Conservation (phyloP, 208 protist genomes). For the Leishmania amazonensis region DNA sequence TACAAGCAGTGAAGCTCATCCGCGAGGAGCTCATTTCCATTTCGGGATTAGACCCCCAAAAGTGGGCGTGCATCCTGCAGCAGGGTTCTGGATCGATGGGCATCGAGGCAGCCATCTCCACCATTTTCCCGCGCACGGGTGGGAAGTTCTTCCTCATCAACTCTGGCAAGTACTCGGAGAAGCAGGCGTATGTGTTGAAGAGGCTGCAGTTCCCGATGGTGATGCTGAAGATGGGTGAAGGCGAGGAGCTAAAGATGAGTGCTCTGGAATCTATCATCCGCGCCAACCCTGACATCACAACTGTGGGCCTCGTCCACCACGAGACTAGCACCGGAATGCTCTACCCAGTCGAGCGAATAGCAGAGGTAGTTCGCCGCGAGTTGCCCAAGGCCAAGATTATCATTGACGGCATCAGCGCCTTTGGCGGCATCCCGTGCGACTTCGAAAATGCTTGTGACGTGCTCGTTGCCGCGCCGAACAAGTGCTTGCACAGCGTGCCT, state of each 20-base stretch:
- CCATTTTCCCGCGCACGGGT: conserved; percentile 48
- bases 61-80: conserved; percentile 77
- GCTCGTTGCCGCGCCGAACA: conserved; percentile 83
- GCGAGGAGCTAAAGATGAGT: conserved; percentile 58
- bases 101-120: conserved; percentile 79
- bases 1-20: conserved; percentile 72
- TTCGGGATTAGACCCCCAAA: conserved; percentile 43
- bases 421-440: conserved; percentile 72
- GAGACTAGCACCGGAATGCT: conserved; percentile 92
- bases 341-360: conserved; percentile 78
- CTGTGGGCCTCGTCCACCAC: conserved; percentile 84
- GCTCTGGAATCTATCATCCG: conserved; percentile 47
- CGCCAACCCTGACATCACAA: conserved; percentile 62
- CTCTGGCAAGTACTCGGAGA: conserved; percentile 87
- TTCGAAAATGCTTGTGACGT: conserved; percentile 68
- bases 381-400: conserved; percentile 72
- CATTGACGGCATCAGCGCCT: conserved; percentile 86
- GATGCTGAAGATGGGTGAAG: conserved; percentile 59
- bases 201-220: conserved; percentile 54
- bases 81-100: conserved; percentile 86
- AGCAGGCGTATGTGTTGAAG: conserved; percentile 69
- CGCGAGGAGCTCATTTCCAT: conserved; percentile 59
- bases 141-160: conserved; percentile 83
- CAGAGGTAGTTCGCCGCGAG: conserved; percentile 42
- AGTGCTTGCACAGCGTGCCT: conserved; percentile 91